phyloP scores from a whole-genome alignment of 352 stramenopile species.

The Phytophthora fragariae region DNA sequence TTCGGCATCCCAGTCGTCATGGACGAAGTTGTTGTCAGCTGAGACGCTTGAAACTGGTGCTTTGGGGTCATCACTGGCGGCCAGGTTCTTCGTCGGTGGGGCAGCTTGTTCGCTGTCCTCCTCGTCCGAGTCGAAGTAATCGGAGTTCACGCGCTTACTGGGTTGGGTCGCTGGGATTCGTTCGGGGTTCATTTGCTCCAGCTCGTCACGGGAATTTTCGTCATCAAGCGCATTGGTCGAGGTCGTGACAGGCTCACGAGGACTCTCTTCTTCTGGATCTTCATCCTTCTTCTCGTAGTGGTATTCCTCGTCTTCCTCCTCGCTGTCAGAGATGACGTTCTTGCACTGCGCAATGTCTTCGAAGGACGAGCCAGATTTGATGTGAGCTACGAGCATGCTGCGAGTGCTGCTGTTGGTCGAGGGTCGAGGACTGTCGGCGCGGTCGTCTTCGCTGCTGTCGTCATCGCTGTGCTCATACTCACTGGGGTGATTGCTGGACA shows the following conservation, averaged over 20 bases:
- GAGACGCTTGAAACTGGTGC: constrained; percentile 34
- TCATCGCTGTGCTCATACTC: constrained; percentile 27
- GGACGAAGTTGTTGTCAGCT: constrained; percentile 80
- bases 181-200: constrained; percentile 18
- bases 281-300: constrained; percentile 40
- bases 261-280: constrained; percentile 50
- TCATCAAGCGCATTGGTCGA: constrained; percentile 32
- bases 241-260: constrained; percentile 32
- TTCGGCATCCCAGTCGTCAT: constrained; percentile 80
- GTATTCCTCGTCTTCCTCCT: constrained; percentile 42
- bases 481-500: constrained; percentile 10
- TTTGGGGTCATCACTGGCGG: constrained; percentile 7
- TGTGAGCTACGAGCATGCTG: constrained; percentile 64
- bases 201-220: constrained; percentile 15
- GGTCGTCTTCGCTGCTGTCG: constrained; percentile 44
- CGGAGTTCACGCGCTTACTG: constrained; percentile 32
- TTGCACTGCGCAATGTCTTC: constrained; percentile 14
- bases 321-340: constrained; percentile 41
- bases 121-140: constrained; percentile 77
- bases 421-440: constrained; percentile 27
- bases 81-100: constrained; percentile 19
- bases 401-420: constrained; percentile 41
- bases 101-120: constrained; percentile 40
- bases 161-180: neutral
- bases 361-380: constrained; percentile 55